These are phyloP conservation scores for Plenodomus lindquistii DNA, from an alignment of 2,329 filamentous ascomycete species.

Conservation along the genomic window DNA sequence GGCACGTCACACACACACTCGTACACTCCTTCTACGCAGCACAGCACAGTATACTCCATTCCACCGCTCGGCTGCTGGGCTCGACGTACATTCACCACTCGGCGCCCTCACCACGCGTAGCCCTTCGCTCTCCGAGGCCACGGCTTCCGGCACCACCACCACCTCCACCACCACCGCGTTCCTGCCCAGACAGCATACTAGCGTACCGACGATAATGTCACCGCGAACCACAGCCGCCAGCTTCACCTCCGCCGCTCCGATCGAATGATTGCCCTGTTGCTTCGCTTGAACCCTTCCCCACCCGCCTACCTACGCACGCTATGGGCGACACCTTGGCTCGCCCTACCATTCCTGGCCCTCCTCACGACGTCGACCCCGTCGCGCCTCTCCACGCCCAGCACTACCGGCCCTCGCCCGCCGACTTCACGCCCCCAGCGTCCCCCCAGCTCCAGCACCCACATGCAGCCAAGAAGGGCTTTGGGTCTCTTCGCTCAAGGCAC, in stretches of 20 bases:
- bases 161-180: not conserved
- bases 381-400: not conserved
- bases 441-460: conserved; percentile 26
- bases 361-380: conserved; percentile 10
- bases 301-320: conserved; percentile 16
- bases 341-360: conserved; percentile 16
- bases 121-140: not conserved
- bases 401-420: conserved; percentile 27
- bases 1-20: conserved; percentile 14
- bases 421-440: conserved; percentile 43
- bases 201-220: conserved; percentile 39
- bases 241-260: conserved; percentile 19
- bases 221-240: conserved; percentile 23
- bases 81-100: not conserved
- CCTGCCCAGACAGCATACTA: conserved; percentile 7
- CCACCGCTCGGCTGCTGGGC: not conserved
- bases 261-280: conserved; percentile 33
- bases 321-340: conserved; percentile 35
- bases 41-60: not conserved
- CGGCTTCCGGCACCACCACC: not conserved
- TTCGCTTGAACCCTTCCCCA: conserved; percentile 7
- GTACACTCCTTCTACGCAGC: not conserved
- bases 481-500: conserved; percentile 23
- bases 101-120: not conserved
- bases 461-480: conserved; percentile 26